Conservation (phyloP, 768 basidiomycete genomes). For the Agaricus subrufescens region DNA sequence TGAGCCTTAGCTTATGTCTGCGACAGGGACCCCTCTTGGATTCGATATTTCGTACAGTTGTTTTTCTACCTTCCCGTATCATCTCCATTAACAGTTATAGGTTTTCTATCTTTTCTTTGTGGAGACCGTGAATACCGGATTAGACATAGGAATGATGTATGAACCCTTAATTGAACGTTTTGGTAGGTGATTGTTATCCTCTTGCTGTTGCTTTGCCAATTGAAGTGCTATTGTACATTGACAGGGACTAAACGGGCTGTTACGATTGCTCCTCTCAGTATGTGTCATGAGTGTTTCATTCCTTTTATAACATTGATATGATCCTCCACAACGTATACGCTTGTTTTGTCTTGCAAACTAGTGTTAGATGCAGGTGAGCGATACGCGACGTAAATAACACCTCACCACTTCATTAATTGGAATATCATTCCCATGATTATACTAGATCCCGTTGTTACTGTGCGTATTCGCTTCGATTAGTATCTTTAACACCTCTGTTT, state of each 20-base stretch:
- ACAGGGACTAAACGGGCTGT: slow-evolving; percentile 1
- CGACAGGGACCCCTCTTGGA: slow-evolving; percentile 35
- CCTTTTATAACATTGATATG: no score
- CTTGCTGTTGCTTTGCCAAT: background rate
- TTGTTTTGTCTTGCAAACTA: slow-evolving; percentile 6
- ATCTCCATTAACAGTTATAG: slow-evolving; percentile 16
- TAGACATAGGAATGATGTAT: slow-evolving; percentile 41
- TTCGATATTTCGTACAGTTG: slow-evolving; percentile 21
- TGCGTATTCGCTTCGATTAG: slow-evolving; percentile 10
- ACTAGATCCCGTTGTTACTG: slow-evolving; percentile 28
- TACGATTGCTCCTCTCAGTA: slow-evolving; percentile 4
- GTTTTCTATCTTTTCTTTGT: slow-evolving; percentile 37
- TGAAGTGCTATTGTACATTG: background rate
- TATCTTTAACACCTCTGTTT: background rate
- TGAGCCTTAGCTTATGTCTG: background rate
- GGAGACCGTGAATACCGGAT: slow-evolving; percentile 40
- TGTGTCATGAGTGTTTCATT: background rate
- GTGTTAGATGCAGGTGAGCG: slow-evolving; percentile 25
- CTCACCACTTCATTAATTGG: background rate
- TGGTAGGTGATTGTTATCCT: slow-evolving; percentile 13
- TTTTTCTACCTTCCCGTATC: background rate
- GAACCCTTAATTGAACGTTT: slow-evolving; percentile 40
- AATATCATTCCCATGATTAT: background rate
- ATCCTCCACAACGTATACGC: background rate
- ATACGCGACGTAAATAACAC: background rate